A percentile compares a stretch with the other conserved stretches of the same genome.
Conservation (phyloP, 495 filamentous ascomycete genomes). For the Cairneyella variabilis region DNA sequence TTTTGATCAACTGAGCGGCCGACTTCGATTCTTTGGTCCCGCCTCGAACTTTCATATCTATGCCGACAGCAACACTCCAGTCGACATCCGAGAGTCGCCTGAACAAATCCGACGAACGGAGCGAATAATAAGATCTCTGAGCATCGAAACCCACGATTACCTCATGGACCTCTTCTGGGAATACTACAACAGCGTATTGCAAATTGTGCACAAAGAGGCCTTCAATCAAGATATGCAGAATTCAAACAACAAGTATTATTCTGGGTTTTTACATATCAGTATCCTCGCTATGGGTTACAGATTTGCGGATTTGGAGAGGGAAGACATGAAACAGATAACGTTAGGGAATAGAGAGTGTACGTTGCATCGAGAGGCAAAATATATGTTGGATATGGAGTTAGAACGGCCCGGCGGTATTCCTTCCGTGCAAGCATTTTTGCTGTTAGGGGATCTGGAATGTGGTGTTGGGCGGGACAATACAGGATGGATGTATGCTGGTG, state of each 20-base stretch:
- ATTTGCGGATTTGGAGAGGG: conserved; percentile 41
- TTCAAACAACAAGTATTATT: conserved; percentile 43
- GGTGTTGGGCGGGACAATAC: conserved; percentile 45
- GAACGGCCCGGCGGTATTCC: conserved; percentile 47
- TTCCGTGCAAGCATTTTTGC: conserved; percentile 44
- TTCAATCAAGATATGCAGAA: conserved; percentile 46
- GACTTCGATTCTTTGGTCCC: conserved; percentile 43
- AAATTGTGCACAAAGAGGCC: conserved; percentile 42
- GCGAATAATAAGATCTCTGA: conserved; percentile 39
- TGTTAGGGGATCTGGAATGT: conserved; percentile 50
- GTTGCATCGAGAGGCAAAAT: conserved; percentile 48
- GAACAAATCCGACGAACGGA: conserved; percentile 41
- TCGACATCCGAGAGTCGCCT: conserved; percentile 14
- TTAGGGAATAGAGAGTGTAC: conserved; percentile 45
- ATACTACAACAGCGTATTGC: conserved; percentile 42
- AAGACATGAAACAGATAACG: conserved; percentile 43
- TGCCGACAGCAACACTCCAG: conserved; percentile 3
- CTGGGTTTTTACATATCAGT: conserved; percentile 46
- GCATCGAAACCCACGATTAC: conserved; percentile 43
- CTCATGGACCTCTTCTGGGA: conserved; percentile 50
- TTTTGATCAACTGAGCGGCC: conserved; percentile 41
- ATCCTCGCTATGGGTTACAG: conserved; percentile 49
- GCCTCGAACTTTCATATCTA: conserved; percentile 34
- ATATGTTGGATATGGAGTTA: conserved; percentile 46
- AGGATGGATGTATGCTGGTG: conserved; percentile 50